Conservation (phyloP, 306 rosid species). For the Vigna unguiculata region DNA sequence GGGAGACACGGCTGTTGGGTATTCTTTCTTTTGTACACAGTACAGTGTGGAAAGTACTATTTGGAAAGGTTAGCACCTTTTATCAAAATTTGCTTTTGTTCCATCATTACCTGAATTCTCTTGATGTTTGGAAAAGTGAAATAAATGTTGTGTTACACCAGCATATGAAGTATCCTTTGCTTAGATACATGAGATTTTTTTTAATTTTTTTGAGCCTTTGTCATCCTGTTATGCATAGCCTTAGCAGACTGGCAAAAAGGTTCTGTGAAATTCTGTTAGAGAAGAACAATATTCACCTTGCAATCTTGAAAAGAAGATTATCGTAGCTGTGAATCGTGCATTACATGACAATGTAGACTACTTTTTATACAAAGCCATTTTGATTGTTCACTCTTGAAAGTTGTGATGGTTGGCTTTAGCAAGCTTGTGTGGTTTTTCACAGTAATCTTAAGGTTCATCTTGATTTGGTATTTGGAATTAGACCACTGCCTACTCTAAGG, state of each 20-base stretch:
- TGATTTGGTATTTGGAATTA: constrained; percentile 26
- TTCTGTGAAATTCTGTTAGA: constrained; percentile 6
- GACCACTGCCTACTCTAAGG: constrained; percentile 16
- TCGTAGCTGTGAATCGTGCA: neutral
- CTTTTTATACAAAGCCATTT: constrained; percentile 10
- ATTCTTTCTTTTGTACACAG: constrained; percentile 96
- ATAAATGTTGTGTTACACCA: constrained; percentile 6
- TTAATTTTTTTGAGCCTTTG: neutral
- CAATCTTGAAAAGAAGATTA: constrained; percentile 23
- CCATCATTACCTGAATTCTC: neutral
- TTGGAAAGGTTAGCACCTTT: constrained; percentile 78
- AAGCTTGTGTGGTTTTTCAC: constrained; percentile 15
- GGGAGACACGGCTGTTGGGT: constrained; percentile 91
- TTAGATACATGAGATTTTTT: neutral
- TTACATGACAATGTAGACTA: constrained; percentile 8
- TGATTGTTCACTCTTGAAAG: constrained; percentile 26
- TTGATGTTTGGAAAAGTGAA: constrained; percentile 8
- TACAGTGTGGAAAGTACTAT: constrained; percentile 97
- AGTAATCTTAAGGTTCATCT: constrained; percentile 29
- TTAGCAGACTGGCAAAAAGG: constrained; percentile 20
- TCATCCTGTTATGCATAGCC: constrained; percentile 4
- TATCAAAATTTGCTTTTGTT: constrained; percentile 5
- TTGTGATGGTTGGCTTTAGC: constrained; percentile 14
- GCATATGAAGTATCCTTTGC: constrained; percentile 33
- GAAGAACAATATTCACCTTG: constrained; percentile 14